Evolutionary conservation across 352 stramenopile species (phyloP).

Genomic region (Pythium sukuiense): DNA sequence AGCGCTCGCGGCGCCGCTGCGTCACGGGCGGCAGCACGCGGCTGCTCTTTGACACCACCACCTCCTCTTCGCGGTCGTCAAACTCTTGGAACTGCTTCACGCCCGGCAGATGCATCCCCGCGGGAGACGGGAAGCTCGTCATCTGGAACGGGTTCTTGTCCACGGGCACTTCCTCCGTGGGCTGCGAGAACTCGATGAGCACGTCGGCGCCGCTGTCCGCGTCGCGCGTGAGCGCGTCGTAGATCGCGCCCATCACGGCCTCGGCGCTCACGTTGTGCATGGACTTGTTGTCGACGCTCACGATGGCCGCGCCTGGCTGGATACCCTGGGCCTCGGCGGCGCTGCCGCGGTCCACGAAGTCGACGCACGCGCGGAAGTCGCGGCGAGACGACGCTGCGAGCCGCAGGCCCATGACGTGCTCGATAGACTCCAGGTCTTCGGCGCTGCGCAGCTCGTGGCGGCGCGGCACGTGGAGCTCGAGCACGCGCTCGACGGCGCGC

Average conservation of each 20-base stretch:
- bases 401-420: slow-evolving; percentile 55
- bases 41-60: not conserved
- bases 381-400: slow-evolving; percentile 53
- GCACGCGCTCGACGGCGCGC: slow-evolving; percentile 49
- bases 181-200: slow-evolving; percentile 65
- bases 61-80: slow-evolving; percentile 26
- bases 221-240: slow-evolving; percentile 17
- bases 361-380: slow-evolving; percentile 67
- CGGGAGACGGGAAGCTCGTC: slow-evolving; percentile 73
- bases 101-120: slow-evolving; percentile 58
- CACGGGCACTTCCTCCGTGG: slow-evolving; percentile 61
- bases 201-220: slow-evolving; percentile 25
- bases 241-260: slow-evolving; percentile 49
- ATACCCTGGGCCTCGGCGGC: slow-evolving; percentile 52
- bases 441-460: slow-evolving; percentile 21
- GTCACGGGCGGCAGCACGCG: slow-evolving; percentile 25
- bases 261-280: slow-evolving; percentile 51
- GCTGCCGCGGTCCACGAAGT: slow-evolving; percentile 58
- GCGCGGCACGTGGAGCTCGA: slow-evolving; percentile 43
- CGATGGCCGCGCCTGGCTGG: slow-evolving; percentile 51
- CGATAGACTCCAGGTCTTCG: slow-evolving; percentile 35
- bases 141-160: slow-evolving; percentile 69
- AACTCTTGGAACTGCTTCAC: slow-evolving; percentile 52
- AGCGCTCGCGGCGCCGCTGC: slow-evolving; percentile 42
- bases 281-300: slow-evolving; percentile 54